These are phyloP conservation scores for Osmozyma mogii DNA, from an alignment of 805 yeast genomes.

Conservation along the genomic window DNA sequence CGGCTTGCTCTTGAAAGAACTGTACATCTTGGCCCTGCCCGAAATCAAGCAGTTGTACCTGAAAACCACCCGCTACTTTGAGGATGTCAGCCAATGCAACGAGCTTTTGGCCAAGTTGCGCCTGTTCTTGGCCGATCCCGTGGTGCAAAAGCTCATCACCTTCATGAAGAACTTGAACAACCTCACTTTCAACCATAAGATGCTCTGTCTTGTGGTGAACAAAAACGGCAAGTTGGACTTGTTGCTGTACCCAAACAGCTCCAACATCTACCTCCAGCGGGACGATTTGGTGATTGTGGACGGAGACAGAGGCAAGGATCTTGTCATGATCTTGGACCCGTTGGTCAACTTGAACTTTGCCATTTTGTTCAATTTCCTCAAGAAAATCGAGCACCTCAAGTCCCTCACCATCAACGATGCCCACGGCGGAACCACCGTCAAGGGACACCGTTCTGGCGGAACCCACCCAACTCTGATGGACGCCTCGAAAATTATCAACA, in stretches of 20 bases:
- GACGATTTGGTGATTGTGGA: conserved; percentile 70
- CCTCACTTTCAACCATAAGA: conserved; percentile 32
- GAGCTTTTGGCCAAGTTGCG: conserved; percentile 21
- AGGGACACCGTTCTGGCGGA: conserved; percentile 20
- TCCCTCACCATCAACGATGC: conserved; percentile 34
- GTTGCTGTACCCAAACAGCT: conserved; percentile 55
- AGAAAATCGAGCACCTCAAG: conserved; percentile 62
- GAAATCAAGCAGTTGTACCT: conserved; percentile 43
- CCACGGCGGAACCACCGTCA: conserved; percentile 12
- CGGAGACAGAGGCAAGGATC: conserved; percentile 79
- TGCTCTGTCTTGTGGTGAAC: conserved; percentile 43
- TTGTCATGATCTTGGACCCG: conserved; percentile 67
- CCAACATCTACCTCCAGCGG: conserved; percentile 49
- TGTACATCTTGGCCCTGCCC: conserved; percentile 50
- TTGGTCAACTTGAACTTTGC: conserved; percentile 56
- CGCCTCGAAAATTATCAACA: conserved; percentile 30
- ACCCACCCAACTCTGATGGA: conserved; percentile 30
- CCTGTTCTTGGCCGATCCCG: conserved; percentile 18
- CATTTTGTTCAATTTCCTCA: conserved; percentile 62
- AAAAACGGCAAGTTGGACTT: conserved; percentile 66
- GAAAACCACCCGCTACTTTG: conserved; percentile 49
- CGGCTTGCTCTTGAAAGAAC: conserved; percentile 51
- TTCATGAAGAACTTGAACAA: conserved; percentile 35
- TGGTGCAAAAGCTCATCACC: conserved; percentile 23
- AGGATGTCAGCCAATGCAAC: conserved; percentile 20